Evolutionary conservation across 202 grass and related monocot genomes (phyloP).

Genomic region (Panicum hallii): DNA sequence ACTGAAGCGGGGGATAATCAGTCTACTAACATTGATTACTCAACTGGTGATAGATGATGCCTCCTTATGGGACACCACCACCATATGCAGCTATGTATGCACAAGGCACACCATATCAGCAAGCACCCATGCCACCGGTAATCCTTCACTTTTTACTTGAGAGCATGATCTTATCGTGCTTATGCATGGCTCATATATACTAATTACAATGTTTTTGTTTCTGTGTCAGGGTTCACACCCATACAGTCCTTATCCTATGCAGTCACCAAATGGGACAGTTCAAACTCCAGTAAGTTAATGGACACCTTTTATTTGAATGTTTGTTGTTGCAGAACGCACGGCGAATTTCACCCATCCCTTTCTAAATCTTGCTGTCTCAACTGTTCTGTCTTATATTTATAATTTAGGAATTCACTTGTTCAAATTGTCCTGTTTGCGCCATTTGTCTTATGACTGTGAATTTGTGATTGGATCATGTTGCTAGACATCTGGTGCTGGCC

Average conservation of each 20-base stretch:
- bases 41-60: conserved; percentile 61
- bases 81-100: conserved; percentile 73
- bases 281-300: conserved; percentile 74
- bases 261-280: conserved; percentile 60
- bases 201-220: conserved; percentile 32
- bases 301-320: conserved; percentile 25
- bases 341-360: conserved; percentile 1
- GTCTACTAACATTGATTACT: conserved; percentile 45
- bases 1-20: conserved; percentile 35
- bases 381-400: conserved; percentile 33
- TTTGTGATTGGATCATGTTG: conserved; percentile 32
- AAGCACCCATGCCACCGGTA: conserved; percentile 64
- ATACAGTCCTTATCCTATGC: conserved; percentile 65
- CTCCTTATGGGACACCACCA: conserved; percentile 65
- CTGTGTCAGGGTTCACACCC: conserved; percentile 65
- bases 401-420: conserved; percentile 32
- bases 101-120: conserved; percentile 74
- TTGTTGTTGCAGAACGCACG: conserved; percentile 20
- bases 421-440: background rate
- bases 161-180: conserved; percentile 38
- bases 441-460: conserved; percentile 36
- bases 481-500: conserved; percentile 57
- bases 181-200: background rate
- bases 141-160: conserved; percentile 30
- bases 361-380: conserved; percentile 24